phyloP scores from a whole-genome alignment of 1,139 yeast genomes.

The Debaryomyces subglobosus region DNA sequence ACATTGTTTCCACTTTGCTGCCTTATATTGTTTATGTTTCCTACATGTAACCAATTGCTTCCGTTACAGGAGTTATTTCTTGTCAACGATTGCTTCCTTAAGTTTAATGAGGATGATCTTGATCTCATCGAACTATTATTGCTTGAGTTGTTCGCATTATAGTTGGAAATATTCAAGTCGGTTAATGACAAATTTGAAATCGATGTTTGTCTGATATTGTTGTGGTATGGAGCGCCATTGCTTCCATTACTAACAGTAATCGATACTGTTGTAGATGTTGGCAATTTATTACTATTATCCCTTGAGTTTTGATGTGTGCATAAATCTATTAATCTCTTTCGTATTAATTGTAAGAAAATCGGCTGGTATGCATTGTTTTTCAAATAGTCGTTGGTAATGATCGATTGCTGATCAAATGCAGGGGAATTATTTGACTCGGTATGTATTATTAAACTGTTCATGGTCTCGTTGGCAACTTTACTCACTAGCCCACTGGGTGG shows the following conservation, averaged over 20 bases:
- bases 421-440: constrained; percentile 23
- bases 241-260: constrained; percentile 16
- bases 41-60: constrained; percentile 51
- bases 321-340: constrained; percentile 46
- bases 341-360: constrained; percentile 44
- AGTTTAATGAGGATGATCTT: constrained; percentile 32
- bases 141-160: constrained; percentile 19
- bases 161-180: constrained; percentile 41
- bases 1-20: constrained; percentile 19
- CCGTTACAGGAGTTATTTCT: constrained; percentile 44
- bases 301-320: constrained; percentile 27
- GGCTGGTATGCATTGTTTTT: constrained; percentile 41
- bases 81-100: constrained; percentile 50
- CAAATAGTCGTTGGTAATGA: constrained; percentile 38
- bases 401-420: constrained; percentile 37
- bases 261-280: constrained; percentile 33
- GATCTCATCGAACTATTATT: constrained; percentile 19
- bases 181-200: constrained; percentile 47
- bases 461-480: constrained; percentile 47
- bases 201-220: constrained; percentile 34
- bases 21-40: constrained; percentile 43
- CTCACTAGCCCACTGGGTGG: constrained; percentile 52
- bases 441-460: constrained; percentile 29
- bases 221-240: constrained; percentile 9
- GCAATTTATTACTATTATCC: constrained; percentile 22